Evolutionary conservation across 2,329 filamentous ascomycete species (phyloP).

Genomic region (Colletotrichum sp.): DNA sequence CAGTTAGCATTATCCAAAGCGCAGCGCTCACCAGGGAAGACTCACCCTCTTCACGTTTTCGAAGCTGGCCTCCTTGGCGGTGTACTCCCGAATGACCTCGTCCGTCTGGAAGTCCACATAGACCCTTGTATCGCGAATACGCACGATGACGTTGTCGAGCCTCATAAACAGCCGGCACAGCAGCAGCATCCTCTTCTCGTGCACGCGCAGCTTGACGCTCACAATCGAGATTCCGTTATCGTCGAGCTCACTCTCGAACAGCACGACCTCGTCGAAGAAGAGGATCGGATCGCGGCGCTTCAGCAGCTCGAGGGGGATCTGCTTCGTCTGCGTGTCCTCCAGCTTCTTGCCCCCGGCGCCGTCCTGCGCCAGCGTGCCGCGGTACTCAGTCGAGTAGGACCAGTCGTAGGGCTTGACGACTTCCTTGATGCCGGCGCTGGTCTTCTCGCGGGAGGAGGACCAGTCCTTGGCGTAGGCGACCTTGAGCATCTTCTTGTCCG

Average conservation of each 20-base stretch:
- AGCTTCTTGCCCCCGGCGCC: neutral
- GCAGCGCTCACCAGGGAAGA: too few species aligned
- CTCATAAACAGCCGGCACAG: conserved; percentile 90
- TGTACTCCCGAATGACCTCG: conserved; percentile 87
- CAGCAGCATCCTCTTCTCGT: conserved; percentile 85
- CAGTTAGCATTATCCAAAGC: conserved; percentile 19
- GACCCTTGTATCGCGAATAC: conserved; percentile 87
- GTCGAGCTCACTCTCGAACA: conserved; percentile 97
- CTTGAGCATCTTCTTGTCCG: conserved; percentile 85
- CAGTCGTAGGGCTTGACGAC: conserved; percentile 97
- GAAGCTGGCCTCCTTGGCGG: conserved; percentile 83
- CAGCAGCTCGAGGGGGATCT: conserved; percentile 85
- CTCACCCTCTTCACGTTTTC: conserved; percentile 74
- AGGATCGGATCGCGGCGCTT: conserved; percentile 90
- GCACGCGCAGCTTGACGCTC: conserved; percentile 90
- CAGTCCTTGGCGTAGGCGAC: conserved; percentile 93
- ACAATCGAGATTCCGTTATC: conserved; percentile 95
- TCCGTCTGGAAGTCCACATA: conserved; percentile 87
- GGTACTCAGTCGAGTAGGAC: conserved; percentile 93
- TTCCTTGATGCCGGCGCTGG: conserved; percentile 87
- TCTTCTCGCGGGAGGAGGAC: conserved; percentile 71
- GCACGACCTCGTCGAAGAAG: conserved; percentile 94
- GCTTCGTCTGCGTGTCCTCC: conserved; percentile 28
- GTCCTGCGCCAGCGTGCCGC: conserved; percentile 63
- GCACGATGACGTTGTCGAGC: conserved; percentile 85